Evolutionary conservation across 164 flowering plant species (phyloP).

Genomic region (Berberis thunbergii): DNA sequence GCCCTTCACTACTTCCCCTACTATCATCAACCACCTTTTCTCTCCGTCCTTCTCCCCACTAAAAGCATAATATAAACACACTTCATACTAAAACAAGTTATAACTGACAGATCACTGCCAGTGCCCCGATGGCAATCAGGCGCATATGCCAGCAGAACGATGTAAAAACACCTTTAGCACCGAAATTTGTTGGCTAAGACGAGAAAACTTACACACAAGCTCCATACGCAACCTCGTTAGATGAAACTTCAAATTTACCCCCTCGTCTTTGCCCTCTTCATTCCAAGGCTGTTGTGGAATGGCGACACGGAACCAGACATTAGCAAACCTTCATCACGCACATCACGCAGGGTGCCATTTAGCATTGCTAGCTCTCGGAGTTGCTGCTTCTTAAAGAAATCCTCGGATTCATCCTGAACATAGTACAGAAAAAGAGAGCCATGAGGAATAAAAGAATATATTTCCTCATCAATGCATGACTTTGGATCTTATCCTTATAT

Average conservation of each 20-base stretch:
- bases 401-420: conserved; percentile 82
- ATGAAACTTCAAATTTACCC: conserved; percentile 22
- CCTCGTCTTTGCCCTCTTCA: conserved; percentile 97
- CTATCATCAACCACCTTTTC: not conserved
- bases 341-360: conserved; percentile 69
- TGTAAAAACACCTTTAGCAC: not conserved
- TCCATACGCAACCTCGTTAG: conserved; percentile 7
- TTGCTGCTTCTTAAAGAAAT: conserved; percentile 88
- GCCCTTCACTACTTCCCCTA: conserved; percentile 11
- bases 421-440: not conserved
- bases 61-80: conserved; percentile 17
- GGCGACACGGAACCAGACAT: conserved; percentile 96
- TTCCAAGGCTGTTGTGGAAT: conserved; percentile 87
- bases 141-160: conserved; percentile 24
- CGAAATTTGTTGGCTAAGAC: conserved; percentile 18
- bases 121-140: conserved; percentile 39
- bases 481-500: not conserved
- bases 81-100: conserved; percentile 31
- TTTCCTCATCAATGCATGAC: too few species aligned
- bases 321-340: conserved; percentile 66
- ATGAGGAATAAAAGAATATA: not conserved
- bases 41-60: too few species aligned
- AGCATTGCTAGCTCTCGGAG: conserved; percentile 93
- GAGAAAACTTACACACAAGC: conserved; percentile 12
- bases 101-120: conserved; percentile 33